Percentiles rank a stretch among this genome's conserved stretches.
Evolutionary conservation across 192 early-diverging fungal species (phyloP).

Genomic region (Coemansia sp.): DNA sequence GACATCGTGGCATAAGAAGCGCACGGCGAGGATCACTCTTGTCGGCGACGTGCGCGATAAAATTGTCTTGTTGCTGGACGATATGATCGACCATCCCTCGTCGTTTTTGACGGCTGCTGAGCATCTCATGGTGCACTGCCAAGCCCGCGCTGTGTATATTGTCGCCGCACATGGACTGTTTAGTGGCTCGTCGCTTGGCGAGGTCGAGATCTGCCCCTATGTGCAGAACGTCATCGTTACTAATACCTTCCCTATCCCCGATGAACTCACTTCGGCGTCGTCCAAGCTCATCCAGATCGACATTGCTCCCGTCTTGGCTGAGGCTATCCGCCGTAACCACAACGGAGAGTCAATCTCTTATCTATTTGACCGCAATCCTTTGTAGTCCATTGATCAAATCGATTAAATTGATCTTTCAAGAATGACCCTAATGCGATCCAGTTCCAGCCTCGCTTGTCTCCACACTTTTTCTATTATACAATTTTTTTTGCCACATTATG

Average conservation of each 20-base stretch:
- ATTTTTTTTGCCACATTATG: background rate
- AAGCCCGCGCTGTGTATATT: slow-evolving; percentile 82
- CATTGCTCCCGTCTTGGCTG: slow-evolving; percentile 86
- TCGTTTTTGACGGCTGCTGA: slow-evolving; percentile 94
- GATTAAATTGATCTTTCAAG: background rate
- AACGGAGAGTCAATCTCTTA: slow-evolving; percentile 94
- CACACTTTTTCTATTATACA: background rate
- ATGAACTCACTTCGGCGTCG: slow-evolving; percentile 68
- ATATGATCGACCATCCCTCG: slow-evolving; percentile 89
- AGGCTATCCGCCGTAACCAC: slow-evolving; percentile 92
- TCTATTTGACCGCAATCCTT: slow-evolving; percentile 69
- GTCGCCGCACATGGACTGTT: slow-evolving; percentile 96
- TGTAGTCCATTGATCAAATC: background rate
- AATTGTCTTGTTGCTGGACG: slow-evolving; percentile 92
- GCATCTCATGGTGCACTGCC: slow-evolving; percentile 82
- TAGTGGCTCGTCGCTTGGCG: slow-evolving; percentile 80
- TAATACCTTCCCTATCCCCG: slow-evolving; percentile 85
- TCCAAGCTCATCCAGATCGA: slow-evolving; percentile 86
- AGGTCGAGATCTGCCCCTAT: slow-evolving; percentile 81
- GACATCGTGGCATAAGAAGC: slow-evolving; percentile 60
- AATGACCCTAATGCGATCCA: background rate
- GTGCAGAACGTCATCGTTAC: slow-evolving; percentile 85
- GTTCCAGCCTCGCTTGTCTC: background rate
- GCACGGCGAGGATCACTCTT: slow-evolving; percentile 73
- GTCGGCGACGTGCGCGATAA: slow-evolving; percentile 91